Percentiles rank a stretch among this genome's conserved stretches.
phyloP scores from a whole-genome alignment of 2,329 filamentous ascomycete species.

The Ceratocystis cacaofunesta region DNA sequence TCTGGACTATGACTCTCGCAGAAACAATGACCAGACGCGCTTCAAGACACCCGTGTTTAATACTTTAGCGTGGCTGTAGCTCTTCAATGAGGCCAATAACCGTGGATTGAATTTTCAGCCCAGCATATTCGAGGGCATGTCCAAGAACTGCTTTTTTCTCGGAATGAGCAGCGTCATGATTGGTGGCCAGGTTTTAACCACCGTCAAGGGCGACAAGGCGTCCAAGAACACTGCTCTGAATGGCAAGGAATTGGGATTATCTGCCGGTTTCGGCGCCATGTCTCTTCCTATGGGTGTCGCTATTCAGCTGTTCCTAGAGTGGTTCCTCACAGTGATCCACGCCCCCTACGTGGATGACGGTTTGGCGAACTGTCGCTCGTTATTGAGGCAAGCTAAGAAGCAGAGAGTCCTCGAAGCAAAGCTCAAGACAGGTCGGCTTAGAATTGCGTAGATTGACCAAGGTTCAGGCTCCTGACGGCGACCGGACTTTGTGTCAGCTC shows the following conservation, averaged over 20 bases:
- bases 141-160: slow-evolving; percentile 68
- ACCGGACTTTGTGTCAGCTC: slow-evolving; percentile 11
- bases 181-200: slow-evolving; percentile 68
- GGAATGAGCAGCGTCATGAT: slow-evolving; percentile 69
- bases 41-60: slow-evolving; percentile 53
- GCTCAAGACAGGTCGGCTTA: background rate
- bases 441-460: background rate
- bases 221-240: slow-evolving; percentile 54
- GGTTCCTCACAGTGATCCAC: slow-evolving; percentile 20
- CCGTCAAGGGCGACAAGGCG: slow-evolving; percentile 63
- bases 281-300: slow-evolving; percentile 60
- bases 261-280: slow-evolving; percentile 58
- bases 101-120: slow-evolving; percentile 73
- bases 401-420: background rate
- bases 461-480: background rate
- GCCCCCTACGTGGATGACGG: slow-evolving; percentile 13
- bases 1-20: slow-evolving; percentile 32
- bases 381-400: too few relatives aligned
- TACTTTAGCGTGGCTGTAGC: slow-evolving; percentile 58
- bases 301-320: slow-evolving; percentile 57
- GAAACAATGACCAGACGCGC: slow-evolving; percentile 28
- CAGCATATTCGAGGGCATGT: slow-evolving; percentile 75
- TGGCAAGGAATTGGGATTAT: slow-evolving; percentile 67
- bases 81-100: slow-evolving; percentile 74
- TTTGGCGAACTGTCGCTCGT: background rate